Conservation (phyloP, 148 eudicot species). For the Rhododendron simsii region DNA sequence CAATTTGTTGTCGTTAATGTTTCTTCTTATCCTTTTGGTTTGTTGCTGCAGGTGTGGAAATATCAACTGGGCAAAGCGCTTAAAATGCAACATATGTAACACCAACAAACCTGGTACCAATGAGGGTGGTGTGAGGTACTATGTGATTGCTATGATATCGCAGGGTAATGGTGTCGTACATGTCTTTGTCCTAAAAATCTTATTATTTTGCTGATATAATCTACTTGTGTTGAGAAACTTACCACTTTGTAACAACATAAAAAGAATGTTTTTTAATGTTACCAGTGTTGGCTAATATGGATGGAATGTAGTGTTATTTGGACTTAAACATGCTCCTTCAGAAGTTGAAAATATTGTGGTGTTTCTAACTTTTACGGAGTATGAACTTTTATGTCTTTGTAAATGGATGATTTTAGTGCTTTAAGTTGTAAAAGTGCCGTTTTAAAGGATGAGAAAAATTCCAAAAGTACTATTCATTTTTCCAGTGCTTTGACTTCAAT, state of each 20-base stretch:
- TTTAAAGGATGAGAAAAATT: not conserved
- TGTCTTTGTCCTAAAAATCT: not conserved
- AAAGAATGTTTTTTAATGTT: no score
- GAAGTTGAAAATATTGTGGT: not conserved
- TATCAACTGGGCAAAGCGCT: constrained; percentile 96
- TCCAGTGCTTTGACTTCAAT: not conserved
- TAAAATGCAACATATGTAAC: constrained; percentile 95
- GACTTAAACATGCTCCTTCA: not conserved
- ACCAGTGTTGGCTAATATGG: not conserved
- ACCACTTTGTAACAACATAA: not conserved
- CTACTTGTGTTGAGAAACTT: not conserved
- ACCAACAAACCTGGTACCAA: constrained; percentile 90
- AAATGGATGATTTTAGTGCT: not conserved
- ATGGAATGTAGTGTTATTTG: not conserved
- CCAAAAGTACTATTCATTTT: not conserved
- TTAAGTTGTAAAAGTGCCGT: not conserved
- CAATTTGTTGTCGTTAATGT: not conserved
- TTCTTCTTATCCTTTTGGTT: constrained; percentile 13
- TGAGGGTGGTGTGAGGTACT: constrained; percentile 95
- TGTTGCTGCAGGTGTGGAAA: constrained; percentile 83
- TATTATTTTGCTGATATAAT: not conserved
- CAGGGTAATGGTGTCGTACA: not conserved
- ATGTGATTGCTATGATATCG: not conserved
- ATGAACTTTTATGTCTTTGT: not conserved
- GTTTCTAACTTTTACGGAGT: not conserved